Base-by-base conservation (phyloP, 2,329 filamentous ascomycete genomes). In the Aspergillus cejpii region DNA sequence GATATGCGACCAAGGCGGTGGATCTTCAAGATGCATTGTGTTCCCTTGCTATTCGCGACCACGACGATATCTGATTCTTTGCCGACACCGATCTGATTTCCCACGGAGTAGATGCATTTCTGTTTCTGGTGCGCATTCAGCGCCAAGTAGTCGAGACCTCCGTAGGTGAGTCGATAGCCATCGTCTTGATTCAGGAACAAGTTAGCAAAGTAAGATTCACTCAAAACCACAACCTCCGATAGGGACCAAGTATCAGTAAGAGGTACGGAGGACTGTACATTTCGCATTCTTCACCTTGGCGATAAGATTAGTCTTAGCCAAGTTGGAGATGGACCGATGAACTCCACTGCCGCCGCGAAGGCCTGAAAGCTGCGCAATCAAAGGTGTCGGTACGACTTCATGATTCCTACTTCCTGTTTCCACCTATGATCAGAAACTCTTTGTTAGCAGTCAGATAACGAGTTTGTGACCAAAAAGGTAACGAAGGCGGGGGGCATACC, bases 1-100 rank as follows among this genome's bases (percentile, higher is more conserved):
- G 90, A 96, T 59, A 98, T 95, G 59, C 92, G 84, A 37, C 92
- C 92, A 3, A 98, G 77, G 37, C 92, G 83, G 70, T 98, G 92
- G 60, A 98, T 95, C 73, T 98, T 98, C 55, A 98, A 77, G 12
- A 98, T 85, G 49, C 79, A 76, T 64, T 96, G 89, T 15, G 74
- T 73, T 46, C 88, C 89, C 5, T 76, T 77, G 41, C 88, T 77
- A 59, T 89, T 82, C 44, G 92, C 91, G 39, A 95, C 90, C 46
- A 97, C 84, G 67, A 94, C 86, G 62, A 98, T 97, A 63, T 98
- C 92, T 56, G 87, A 94, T 71, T 98, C 92, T 67, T 98, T 98
- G 43, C 92, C 92, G 2, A 97, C 90, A 38, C 94, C 92, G 53
- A 98, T 87, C 61, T 94, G 86, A 66, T 85, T 92, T 42, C 92